phyloP scores from a whole-genome alignment of 768 basidiomycete species.

The Macrocybe gigantea region DNA sequence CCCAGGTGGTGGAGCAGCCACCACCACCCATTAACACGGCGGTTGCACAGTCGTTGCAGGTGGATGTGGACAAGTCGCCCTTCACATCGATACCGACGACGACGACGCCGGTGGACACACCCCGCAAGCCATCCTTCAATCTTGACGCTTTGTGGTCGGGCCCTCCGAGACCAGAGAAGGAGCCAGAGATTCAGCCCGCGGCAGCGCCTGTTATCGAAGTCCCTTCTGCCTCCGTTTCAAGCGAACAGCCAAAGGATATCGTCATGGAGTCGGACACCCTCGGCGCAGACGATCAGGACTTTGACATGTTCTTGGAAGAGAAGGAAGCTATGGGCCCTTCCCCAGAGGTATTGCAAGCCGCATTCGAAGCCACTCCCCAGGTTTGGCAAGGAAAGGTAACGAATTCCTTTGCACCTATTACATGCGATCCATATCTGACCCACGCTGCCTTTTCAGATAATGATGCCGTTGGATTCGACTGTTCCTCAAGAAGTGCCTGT shows the following conservation, averaged over 20 bases:
- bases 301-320: slow-evolving; percentile 80
- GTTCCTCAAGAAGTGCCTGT: slow-evolving; percentile 63
- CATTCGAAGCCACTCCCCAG: slow-evolving; percentile 48
- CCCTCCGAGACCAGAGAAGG: slow-evolving; percentile 6
- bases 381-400: slow-evolving; percentile 76
- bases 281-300: slow-evolving; percentile 71
- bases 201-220: slow-evolving; percentile 20
- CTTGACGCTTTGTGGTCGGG: slow-evolving; percentile 60
- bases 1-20: slow-evolving; percentile 8
- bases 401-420: slow-evolving; percentile 12
- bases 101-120: slow-evolving; percentile 21
- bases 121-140: slow-evolving; percentile 57
- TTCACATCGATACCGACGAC: slow-evolving; percentile 32
- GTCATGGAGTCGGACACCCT: slow-evolving; percentile 36
- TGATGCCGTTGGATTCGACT: slow-evolving; percentile 74
- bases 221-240: slow-evolving; percentile 3
- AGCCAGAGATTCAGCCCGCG: slow-evolving; percentile 16
- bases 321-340: slow-evolving; percentile 36
- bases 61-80: slow-evolving; percentile 30
- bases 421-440: slow-evolving; percentile 2
- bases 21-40: not conserved
- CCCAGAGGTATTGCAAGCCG: slow-evolving; percentile 37
- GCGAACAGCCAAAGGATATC: slow-evolving; percentile 23
- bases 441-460: slow-evolving; percentile 40
- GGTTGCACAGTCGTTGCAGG: too few relatives aligned